Evolutionary conservation across 176 grass and related monocot species (phyloP).

Genomic region (Triticum timopheevii): DNA sequence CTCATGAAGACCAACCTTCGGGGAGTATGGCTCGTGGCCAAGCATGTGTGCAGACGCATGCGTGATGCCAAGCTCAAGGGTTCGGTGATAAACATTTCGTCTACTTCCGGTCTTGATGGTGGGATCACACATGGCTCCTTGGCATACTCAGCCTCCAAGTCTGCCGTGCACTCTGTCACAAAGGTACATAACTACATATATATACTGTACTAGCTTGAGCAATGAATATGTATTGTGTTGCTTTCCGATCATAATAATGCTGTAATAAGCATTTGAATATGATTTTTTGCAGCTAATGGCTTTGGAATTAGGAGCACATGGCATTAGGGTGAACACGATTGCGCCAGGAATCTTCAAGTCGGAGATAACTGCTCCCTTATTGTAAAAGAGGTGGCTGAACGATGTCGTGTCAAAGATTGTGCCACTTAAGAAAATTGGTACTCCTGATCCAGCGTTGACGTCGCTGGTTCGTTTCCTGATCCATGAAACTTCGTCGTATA

Average conservation of each 20-base stretch:
- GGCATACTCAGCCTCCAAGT: constrained; percentile 65
- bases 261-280: too few relatives aligned
- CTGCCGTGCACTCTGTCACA: constrained; percentile 58
- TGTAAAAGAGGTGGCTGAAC: constrained; percentile 66
- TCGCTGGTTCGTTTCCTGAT: constrained; percentile 70
- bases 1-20: constrained; percentile 78
- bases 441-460: constrained; percentile 67
- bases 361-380: constrained; percentile 63
- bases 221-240: not conserved
- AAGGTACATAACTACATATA: constrained; percentile 42
- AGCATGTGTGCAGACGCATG: constrained; percentile 79
- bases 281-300: constrained; percentile 60
- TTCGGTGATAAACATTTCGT: constrained; percentile 83
- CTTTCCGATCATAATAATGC: too few relatives aligned
- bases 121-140: constrained; percentile 53
- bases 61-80: constrained; percentile 56
- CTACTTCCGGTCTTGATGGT: constrained; percentile 52
- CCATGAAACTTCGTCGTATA: constrained; percentile 64
- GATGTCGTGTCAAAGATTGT: constrained; percentile 56
- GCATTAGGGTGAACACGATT: constrained; percentile 80
- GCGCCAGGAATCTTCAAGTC: constrained; percentile 81
- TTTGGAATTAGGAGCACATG: constrained; percentile 68
- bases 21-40: constrained; percentile 69
- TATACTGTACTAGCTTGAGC: too few relatives aligned
- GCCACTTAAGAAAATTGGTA: constrained; percentile 54